These are phyloP conservation scores for Stagonosporopsis rhizophila DNA, from an alignment of 2,329 filamentous ascomycete genomes.

Conservation along the genomic window DNA sequence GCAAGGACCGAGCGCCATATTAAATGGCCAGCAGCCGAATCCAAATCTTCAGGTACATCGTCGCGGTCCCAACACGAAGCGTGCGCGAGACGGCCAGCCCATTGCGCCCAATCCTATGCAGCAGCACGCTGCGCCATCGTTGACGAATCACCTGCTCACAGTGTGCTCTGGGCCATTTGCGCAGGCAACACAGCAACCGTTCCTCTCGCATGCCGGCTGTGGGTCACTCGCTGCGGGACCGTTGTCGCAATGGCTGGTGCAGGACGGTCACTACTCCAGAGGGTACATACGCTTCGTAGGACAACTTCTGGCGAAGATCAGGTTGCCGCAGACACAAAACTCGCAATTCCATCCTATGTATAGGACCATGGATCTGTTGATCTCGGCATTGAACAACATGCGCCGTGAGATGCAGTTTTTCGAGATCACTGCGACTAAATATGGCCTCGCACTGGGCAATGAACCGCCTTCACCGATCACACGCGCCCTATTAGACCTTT, in stretches of 20 bases:
- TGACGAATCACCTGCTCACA: conserved; percentile 65
- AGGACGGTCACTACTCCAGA: conserved; percentile 75
- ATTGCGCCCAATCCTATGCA: conserved; percentile 40
- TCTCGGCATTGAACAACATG: conserved; percentile 70
- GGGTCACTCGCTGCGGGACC: conserved; percentile 64
- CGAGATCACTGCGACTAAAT: conserved; percentile 67
- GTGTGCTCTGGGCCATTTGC: conserved; percentile 57
- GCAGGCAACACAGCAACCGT: conserved; percentile 69
- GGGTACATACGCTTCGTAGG: conserved; percentile 73
- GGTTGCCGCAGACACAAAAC: conserved; percentile 58
- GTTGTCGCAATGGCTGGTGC: conserved; percentile 72
- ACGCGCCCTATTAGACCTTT: conserved; percentile 63
- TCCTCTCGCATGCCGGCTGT: conserved; percentile 69
- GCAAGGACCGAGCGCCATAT: conserved; percentile 45
- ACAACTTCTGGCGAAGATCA: conserved; percentile 67
- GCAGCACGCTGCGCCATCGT: conserved; percentile 50
- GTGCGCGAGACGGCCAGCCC: conserved; percentile 46
- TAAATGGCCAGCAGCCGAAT: conserved; percentile 57
- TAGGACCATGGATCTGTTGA: conserved; percentile 67
- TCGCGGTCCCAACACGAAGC: conserved; percentile 52
- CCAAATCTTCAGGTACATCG: conserved; percentile 56
- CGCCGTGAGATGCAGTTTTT: conserved; percentile 73
- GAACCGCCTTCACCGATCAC: conserved; percentile 58
- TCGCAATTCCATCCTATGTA: conserved; percentile 59
- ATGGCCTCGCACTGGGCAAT: conserved; percentile 60